phyloP scores from a whole-genome alignment of 208 protist species.

The Strigomonas galati region DNA sequence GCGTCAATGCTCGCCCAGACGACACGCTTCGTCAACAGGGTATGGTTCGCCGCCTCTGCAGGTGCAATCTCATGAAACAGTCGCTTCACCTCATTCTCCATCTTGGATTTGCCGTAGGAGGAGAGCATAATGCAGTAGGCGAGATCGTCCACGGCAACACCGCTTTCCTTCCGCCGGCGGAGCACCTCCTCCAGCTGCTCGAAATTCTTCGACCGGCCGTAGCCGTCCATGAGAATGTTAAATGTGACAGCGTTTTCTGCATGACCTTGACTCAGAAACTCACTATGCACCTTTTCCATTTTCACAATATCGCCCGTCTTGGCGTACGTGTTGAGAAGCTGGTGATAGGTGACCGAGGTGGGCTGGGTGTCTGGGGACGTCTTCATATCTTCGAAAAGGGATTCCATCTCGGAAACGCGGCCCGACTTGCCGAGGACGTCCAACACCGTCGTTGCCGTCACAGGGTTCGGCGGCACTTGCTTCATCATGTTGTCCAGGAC shows the following conservation, averaged over 20 bases:
- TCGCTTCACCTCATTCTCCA: constrained; percentile 67
- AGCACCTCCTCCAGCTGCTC: constrained; percentile 77
- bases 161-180: constrained; percentile 36
- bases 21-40: constrained; percentile 53
- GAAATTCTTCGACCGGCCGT: constrained; percentile 64
- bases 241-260: constrained; percentile 77
- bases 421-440: constrained; percentile 87
- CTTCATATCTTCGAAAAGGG: constrained; percentile 87
- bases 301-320: constrained; percentile 82
- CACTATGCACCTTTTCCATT: constrained; percentile 76
- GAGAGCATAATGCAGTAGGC: constrained; percentile 78
- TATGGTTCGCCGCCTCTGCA: constrained; percentile 12
- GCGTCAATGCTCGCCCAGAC: constrained; percentile 77
- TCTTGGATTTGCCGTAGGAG: constrained; percentile 56
- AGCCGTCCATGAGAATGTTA: constrained; percentile 85
- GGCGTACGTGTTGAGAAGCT: constrained; percentile 85
- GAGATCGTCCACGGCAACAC: constrained; percentile 75
- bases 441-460: constrained; percentile 81
- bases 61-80: constrained; percentile 44
- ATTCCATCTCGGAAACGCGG: constrained; percentile 83
- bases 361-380: constrained; percentile 68
- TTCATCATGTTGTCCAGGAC: constrained; percentile 89
- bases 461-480: constrained; percentile 83
- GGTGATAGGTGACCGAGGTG: constrained; percentile 87
- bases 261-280: constrained; percentile 62